These are phyloP conservation scores for Pseudogymnoascus sp. DNA, from an alignment of 2,329 filamentous ascomycete genomes.

Conservation along the genomic window DNA sequence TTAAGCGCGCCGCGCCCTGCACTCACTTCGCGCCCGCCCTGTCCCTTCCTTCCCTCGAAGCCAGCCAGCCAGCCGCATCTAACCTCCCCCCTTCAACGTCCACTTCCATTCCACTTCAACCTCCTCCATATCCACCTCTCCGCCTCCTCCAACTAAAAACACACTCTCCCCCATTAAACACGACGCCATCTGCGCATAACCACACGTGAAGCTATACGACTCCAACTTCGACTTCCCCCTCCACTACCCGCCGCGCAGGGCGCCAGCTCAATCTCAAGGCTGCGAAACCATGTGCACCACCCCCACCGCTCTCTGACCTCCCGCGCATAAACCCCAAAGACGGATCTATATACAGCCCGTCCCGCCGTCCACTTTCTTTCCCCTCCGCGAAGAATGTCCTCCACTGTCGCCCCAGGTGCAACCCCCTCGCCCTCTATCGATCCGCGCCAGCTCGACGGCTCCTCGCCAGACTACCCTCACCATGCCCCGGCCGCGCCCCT, in stretches of 20 bases:
- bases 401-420: background rate
- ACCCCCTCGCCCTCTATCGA: background rate
- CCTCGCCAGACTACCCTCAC: background rate
- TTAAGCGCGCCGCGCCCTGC: background rate
- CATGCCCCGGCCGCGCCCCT: background rate
- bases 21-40: background rate
- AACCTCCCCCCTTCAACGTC: background rate
- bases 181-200: background rate
- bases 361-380: background rate
- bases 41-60: background rate
- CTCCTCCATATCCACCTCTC: background rate
- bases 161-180: background rate
- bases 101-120: background rate
- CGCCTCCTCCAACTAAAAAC: background rate
- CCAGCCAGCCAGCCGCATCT: slow-evolving; percentile 1
- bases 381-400: slow-evolving; percentile 1
- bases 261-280: background rate
- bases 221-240: background rate
- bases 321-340: background rate
- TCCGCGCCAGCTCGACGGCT: background rate
- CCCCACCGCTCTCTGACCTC: background rate
- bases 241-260: background rate
- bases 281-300: background rate
- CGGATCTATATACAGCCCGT: background rate
- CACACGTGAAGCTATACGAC: background rate